A percentile compares a stretch with the other conserved stretches of the same genome.
These are phyloP conservation scores for Stachybotrys echinatus DNA, from an alignment of 2,329 filamentous ascomycete genomes.

Conservation along the genomic window DNA sequence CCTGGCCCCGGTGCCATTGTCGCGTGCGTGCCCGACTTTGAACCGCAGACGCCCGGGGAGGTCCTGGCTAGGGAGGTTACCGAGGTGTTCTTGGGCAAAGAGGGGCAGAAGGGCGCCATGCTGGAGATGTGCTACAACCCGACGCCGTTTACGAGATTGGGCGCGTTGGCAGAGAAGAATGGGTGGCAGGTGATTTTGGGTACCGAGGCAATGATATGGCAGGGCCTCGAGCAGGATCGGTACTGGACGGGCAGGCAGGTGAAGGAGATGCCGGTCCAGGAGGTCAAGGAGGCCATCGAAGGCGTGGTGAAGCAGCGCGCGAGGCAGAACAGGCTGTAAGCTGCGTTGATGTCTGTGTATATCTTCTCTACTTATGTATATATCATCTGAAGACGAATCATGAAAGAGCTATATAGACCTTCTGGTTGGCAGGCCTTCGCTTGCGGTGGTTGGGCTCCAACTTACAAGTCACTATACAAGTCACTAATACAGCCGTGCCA, in stretches of 20 bases:
- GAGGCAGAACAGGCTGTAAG: slow-evolving; percentile 19
- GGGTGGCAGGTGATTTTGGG: slow-evolving; percentile 73
- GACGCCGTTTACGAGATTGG: slow-evolving; percentile 61
- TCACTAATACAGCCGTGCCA: too few relatives aligned
- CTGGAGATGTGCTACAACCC: slow-evolving; percentile 85
- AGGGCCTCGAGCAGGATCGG: slow-evolving; percentile 64
- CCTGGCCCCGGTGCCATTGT: slow-evolving; percentile 63
- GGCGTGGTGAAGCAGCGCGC: slow-evolving; percentile 29
- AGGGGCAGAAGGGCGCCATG: slow-evolving; percentile 58
- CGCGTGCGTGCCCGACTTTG: slow-evolving; percentile 70
- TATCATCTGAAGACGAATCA: too few relatives aligned
- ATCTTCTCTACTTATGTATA: too few relatives aligned
- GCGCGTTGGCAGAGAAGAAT: slow-evolving; percentile 50
- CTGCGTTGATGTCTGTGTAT: background rate
- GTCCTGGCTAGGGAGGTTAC: slow-evolving; percentile 51
- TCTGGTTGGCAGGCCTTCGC: too few relatives aligned
- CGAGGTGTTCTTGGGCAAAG: slow-evolving; percentile 39
- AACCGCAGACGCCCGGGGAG: slow-evolving; percentile 62
- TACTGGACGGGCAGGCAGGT: slow-evolving; percentile 61
- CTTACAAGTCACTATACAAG: too few relatives aligned
- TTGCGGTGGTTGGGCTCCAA: too few relatives aligned
- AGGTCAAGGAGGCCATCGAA: slow-evolving; percentile 49
- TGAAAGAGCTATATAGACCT: too few relatives aligned
- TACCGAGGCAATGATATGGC: slow-evolving; percentile 72
- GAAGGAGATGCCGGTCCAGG: slow-evolving; percentile 52